Evolutionary conservation across 2,329 filamentous ascomycete species (phyloP).

Genomic region (Onygena corvina): DNA sequence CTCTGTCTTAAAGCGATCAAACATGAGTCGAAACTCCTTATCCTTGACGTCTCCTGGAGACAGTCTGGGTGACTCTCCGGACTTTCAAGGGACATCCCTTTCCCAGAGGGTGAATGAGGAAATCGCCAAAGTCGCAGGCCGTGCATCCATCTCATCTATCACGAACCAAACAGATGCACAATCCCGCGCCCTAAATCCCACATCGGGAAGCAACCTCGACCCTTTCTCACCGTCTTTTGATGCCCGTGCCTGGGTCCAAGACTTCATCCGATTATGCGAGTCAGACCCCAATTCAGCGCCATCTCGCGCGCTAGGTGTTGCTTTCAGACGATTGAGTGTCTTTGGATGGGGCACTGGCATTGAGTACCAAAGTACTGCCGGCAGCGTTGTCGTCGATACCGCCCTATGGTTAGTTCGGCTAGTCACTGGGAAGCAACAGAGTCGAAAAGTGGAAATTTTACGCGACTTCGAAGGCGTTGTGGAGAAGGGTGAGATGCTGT

Average conservation of each 20-base stretch:
- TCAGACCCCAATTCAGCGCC: background rate
- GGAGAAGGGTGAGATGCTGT: conserved; percentile 22
- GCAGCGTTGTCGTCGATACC: conserved; percentile 29
- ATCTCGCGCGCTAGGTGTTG: conserved; percentile 20
- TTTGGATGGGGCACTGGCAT: conserved; percentile 29
- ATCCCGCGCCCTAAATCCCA: background rate
- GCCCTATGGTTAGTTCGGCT: conserved; percentile 1
- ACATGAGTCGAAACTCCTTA: no score
- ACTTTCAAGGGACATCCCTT: no score
- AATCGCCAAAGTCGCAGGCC: background rate
- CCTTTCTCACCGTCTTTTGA: background rate
- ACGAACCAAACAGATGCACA: background rate
- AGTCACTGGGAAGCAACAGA: conserved; percentile 15
- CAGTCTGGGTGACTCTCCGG: no score
- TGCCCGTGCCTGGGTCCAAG: background rate
- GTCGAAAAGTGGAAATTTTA: background rate
- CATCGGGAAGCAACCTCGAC: background rate
- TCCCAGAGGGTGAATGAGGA: background rate
- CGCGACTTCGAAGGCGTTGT: background rate
- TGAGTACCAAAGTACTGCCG: conserved; percentile 35
- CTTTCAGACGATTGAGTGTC: conserved; percentile 29
- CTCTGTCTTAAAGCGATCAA: no score
- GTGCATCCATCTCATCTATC: background rate
- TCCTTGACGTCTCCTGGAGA: no score
- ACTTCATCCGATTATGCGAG: background rate